phyloP scores from a whole-genome alignment of 1,139 yeast genomes.

The Zygotorulaspora mrakii region DNA sequence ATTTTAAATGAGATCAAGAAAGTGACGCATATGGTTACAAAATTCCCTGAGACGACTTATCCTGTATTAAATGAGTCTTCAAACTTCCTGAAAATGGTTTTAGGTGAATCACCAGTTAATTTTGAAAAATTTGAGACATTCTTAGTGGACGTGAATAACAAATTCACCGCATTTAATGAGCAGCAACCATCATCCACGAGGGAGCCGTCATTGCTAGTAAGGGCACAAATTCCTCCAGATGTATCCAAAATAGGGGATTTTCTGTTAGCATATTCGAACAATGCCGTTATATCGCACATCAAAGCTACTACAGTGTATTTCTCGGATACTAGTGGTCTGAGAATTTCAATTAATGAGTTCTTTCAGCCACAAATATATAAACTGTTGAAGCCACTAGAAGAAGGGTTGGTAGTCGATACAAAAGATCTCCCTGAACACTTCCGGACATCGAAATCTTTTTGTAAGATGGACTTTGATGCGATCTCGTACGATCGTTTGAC shows the following conservation, averaged over 20 bases:
- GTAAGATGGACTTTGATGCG: conserved; percentile 31
- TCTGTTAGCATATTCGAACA: conserved; percentile 28
- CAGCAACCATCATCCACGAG: conserved; percentile 25
- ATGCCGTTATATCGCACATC: conserved; percentile 31
- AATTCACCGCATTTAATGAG: conserved; percentile 31
- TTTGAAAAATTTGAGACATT: conserved; percentile 36
- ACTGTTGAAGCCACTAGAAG: conserved; percentile 28
- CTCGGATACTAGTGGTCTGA: conserved; percentile 32
- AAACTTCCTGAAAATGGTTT: conserved; percentile 30
- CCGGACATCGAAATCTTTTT: conserved; percentile 25
- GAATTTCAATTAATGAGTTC: conserved; percentile 32
- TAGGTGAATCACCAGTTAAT: conserved; percentile 35
- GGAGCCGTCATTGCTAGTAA: conserved; percentile 34
- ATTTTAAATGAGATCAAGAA: conserved; percentile 35
- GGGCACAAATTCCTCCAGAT: conserved; percentile 32
- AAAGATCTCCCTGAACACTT: conserved; percentile 15
- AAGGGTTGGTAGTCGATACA: conserved; percentile 30
- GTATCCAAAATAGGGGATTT: conserved; percentile 29
- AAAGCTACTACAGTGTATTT: conserved; percentile 34
- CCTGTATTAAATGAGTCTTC: conserved; percentile 38
- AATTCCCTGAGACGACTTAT: conserved; percentile 35
- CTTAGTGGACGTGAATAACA: conserved; percentile 32
- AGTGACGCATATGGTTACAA: conserved; percentile 31
- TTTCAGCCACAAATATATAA: conserved; percentile 21
- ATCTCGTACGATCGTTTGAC: conserved; percentile 34